Base-by-base conservation (phyloP, 192 early-diverging fungal species). In the Dissophora globulifera region DNA sequence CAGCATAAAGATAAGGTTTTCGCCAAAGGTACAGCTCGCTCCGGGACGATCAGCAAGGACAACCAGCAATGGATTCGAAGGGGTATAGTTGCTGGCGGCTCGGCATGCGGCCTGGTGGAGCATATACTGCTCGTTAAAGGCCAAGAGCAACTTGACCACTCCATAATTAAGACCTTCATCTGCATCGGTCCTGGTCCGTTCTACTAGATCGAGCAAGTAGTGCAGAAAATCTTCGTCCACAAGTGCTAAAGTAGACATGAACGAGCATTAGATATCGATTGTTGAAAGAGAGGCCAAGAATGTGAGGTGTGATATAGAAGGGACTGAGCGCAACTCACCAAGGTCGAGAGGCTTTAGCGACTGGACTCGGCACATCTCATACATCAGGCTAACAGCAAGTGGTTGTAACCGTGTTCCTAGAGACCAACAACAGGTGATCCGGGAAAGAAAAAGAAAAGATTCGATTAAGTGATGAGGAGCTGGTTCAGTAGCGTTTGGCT, bases 1-100 rank as follows among this genome's bases (percentile, higher is more conserved):
- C 56, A 98, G 81, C 79, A 98, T 90, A 70, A 98, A 94, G 49
- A 98, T 90, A 20, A 98, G 67, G 66, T 95, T 98, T 33, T 93
- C 94, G 7, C 90, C 84, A 64, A 98, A 92, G 15, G 93, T 95
- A 49, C 91, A 93, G 68, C 90, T 85, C 25, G 79, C 76, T 30
- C 88, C 82, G 30, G 86, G 67, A 50, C 90, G 78, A 25, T 79
- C 61, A 3, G 55, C 40, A 1, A 94, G 53, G 5, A 76, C 82
- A 41, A 52, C 33, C 46, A 93, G 45, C 6, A 94, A 67, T 16
- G 74, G 76, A 67, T 94, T 82, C 33, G 61, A 62, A 29, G 48
- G 62, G 33, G 67, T 66, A 61, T 56, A 56, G 22, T 79, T 30
- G 40, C 43, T 27, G 11, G 42, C 57, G 11, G 49, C 69, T 2